Percentiles rank a stretch among this genome's conserved stretches.
phyloP scores from a whole-genome alignment of 139 green algal species.

The Chlorella sp. region DNA sequence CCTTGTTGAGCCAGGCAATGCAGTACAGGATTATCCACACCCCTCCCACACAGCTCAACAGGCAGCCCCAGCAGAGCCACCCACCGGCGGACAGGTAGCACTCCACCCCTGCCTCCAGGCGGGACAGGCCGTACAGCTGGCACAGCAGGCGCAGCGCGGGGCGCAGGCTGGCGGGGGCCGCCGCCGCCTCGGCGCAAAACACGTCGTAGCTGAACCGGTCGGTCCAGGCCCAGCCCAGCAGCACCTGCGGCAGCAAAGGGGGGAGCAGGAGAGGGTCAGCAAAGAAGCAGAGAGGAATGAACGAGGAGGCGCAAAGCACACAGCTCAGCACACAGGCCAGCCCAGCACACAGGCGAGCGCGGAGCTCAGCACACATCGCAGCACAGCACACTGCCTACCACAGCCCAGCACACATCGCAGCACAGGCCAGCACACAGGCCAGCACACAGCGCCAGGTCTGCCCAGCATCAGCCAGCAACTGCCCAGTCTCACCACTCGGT shows the following conservation, averaged over 20 bases:
- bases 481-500: conserved; percentile 61
- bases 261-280: neutral
- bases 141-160: conserved; percentile 51
- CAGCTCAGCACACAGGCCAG: no score
- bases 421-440: no score
- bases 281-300: neutral
- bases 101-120: conserved; percentile 60
- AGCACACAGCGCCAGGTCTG: no score
- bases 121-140: conserved; percentile 65
- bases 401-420: no score
- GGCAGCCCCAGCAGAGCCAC: neutral
- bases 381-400: no score
- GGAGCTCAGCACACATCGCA: no score
- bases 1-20: no score
- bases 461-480: no score
- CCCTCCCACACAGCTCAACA: neutral
- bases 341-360: no score
- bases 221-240: conserved; percentile 80
- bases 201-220: conserved; percentile 66
- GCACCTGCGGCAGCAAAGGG: neutral
- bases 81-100: conserved; percentile 59
- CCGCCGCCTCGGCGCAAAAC: conserved; percentile 53
- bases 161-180: conserved; percentile 17
- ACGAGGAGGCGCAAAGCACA: no score
- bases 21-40: no score